Percentiles rank a stretch among this genome's conserved stretches.
phyloP scores from a whole-genome alignment of 345 rosid species.

The Gossypioides kirkii region DNA sequence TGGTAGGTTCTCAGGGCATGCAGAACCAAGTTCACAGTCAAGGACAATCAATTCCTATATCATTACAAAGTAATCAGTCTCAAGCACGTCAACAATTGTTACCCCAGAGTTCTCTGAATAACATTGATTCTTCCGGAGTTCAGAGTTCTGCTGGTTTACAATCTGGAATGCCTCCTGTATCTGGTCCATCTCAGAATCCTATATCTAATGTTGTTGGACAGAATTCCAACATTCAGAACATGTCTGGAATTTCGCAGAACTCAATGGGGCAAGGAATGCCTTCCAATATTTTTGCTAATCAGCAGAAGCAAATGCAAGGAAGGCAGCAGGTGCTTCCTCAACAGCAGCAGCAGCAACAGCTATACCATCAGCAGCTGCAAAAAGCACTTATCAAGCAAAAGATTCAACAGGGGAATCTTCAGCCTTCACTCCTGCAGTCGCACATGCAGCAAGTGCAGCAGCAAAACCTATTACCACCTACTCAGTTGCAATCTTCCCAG shows the following conservation, averaged over 20 bases:
- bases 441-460: too few species aligned
- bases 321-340: conserved; percentile 53
- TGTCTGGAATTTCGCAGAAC: conserved; percentile 60
- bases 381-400: too few species aligned
- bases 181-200: conserved; percentile 50
- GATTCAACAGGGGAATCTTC: too few species aligned
- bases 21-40: conserved; percentile 14
- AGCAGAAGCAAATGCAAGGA: conserved; percentile 29
- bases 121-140: conserved; percentile 47
- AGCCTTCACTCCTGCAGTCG: too few species aligned
- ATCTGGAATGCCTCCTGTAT: conserved; percentile 54
- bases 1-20: conserved; percentile 42
- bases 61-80: conserved; percentile 46
- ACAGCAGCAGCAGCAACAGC: too few species aligned
- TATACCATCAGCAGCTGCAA: too few species aligned
- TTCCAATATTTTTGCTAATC: conserved; percentile 46
- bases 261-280: conserved; percentile 56
- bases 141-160: conserved; percentile 59
- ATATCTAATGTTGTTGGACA: conserved; percentile 43
- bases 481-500: too few species aligned
- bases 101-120: conserved; percentile 62
- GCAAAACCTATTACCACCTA: too few species aligned
- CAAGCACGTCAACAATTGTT: conserved; percentile 55
- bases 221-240: conserved; percentile 62
- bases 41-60: too few species aligned